Evolutionary conservation across 495 filamentous ascomycete species (phyloP).

Genomic region (Penicillium goetzii): DNA sequence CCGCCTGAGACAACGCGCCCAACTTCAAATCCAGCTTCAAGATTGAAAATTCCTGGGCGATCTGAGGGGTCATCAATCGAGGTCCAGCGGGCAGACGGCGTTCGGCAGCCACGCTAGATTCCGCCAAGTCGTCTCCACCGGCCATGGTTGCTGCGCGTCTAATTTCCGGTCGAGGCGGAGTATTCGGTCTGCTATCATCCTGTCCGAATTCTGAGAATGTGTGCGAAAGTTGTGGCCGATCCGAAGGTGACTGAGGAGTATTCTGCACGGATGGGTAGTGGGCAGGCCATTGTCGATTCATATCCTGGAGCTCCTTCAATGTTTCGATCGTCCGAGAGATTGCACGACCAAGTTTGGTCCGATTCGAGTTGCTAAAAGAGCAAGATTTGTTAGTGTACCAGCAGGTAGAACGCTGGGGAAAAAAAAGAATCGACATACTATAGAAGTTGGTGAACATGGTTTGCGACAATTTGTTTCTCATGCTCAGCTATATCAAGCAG

Average conservation of each 20-base stretch:
- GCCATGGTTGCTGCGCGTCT: conserved; percentile 74
- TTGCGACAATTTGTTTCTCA: conserved; percentile 63
- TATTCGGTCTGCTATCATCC: conserved; percentile 37
- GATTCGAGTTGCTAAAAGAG: conserved; percentile 80
- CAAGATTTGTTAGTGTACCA: conserved; percentile 33
- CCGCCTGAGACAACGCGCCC: conserved; percentile 79
- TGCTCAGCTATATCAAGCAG: conserved; percentile 50
- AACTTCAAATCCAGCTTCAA: conserved; percentile 93
- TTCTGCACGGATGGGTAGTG: conserved; percentile 88
- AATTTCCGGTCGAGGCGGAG: conserved; percentile 55
- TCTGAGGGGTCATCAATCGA: conserved; percentile 85
- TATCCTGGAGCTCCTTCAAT: conserved; percentile 77
- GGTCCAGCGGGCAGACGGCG: conserved; percentile 61
- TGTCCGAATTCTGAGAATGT: conserved; percentile 50
- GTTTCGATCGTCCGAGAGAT: conserved; percentile 85
- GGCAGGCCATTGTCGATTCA: conserved; percentile 90
- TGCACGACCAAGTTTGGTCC: conserved; percentile 78
- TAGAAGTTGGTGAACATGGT: conserved; percentile 72
- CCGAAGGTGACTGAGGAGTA: conserved; percentile 47
- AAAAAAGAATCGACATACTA: conserved; percentile 51
- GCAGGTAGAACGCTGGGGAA: not conserved
- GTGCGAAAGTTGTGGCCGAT: conserved; percentile 55
- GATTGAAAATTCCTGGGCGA: conserved; percentile 93
- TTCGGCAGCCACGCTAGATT: conserved; percentile 72
- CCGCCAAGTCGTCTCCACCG: conserved; percentile 61